Base-by-base conservation (phyloP, 306 rosid species). In the Datisca glomerata region DNA sequence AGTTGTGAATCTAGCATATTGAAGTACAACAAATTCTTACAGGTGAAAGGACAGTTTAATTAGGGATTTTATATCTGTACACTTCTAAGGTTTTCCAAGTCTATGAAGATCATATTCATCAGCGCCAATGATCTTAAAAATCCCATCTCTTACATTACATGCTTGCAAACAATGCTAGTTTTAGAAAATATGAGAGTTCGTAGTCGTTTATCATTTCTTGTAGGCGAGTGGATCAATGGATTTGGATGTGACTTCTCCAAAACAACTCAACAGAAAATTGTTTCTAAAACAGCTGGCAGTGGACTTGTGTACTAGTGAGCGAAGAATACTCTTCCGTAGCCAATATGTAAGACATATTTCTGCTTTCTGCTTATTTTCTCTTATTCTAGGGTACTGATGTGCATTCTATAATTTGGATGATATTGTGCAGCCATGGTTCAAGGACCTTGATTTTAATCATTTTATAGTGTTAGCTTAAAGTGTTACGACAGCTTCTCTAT, bases 171-270 rank as follows among this genome's bases (percentile, higher is more conserved):
- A 19, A 20, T 20, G 16, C 20, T 12, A 38, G 10, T 18, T 45
- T 38, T 24, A 10, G 22, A 27, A n/a, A n/a, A n/a, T n/a, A n/a
- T n/a, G n/a, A n/a, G n/a, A n/a, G n/a, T n/a, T n/a, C n/a, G n/a
- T n/a, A n/a, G n/a, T n/a, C n/a, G n/a, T 19, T 7, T 12, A 25
- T 49, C 17, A 43, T 18, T 56, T 31, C 53, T 63, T 15, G 50
- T 74, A 83, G 97, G 83, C 50, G 60, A 83, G 97, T 77, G 97
- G 97, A 65, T 64, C 97, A 20, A 75, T 83, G 67, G 93, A 89
- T 65, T 70, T 89, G 60, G 95, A 89, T 18, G 79, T 89, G 60
- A 74, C 97, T 24, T 89, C 91, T 43, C 97, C 97, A 1, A 83
- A 83, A 67, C 93, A 72, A 62, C 91, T 83, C 47, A 89, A 83